Conservation (phyloP, 1,284 basidiomycete species). For the Schizophyllum amplum region DNA sequence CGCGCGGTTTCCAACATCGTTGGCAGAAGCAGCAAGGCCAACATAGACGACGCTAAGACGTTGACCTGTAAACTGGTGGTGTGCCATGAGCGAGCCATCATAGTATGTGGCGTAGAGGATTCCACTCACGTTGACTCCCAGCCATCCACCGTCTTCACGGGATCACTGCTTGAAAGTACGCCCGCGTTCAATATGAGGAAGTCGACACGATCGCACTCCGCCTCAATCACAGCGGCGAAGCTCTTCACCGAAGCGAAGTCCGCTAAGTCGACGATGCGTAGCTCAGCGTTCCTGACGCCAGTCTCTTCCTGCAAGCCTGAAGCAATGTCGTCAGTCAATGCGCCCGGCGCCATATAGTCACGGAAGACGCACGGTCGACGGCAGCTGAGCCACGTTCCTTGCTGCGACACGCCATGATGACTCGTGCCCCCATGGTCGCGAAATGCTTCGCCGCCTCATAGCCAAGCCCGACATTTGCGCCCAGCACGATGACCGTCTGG, state of each 20-base stretch:
- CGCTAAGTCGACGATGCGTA: slow-evolving; percentile 22
- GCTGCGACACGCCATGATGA: slow-evolving; percentile 33
- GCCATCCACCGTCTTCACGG: slow-evolving; percentile 19
- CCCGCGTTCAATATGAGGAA: slow-evolving; percentile 27
- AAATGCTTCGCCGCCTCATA: slow-evolving; percentile 37
- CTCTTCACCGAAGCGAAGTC: slow-evolving; percentile 20
- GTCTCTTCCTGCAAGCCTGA: slow-evolving; percentile 16
- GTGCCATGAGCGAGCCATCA: not conserved
- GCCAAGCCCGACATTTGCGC: slow-evolving; percentile 36
- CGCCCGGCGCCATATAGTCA: not conserved
- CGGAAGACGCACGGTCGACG: slow-evolving; percentile 19
- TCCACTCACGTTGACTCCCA: slow-evolving; percentile 24
- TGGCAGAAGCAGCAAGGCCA: slow-evolving; percentile 22
- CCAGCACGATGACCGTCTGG: slow-evolving; percentile 24
- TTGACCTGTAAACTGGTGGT: slow-evolving; percentile 22
- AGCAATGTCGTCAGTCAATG: slow-evolving; percentile 13
- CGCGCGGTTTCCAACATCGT: slow-evolving; percentile 15
- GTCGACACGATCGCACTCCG: slow-evolving; percentile 22
- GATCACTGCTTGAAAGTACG: slow-evolving; percentile 4
- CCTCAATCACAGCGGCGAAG: slow-evolving; percentile 22
- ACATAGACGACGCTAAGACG: slow-evolving; percentile 20
- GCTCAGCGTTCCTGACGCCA: slow-evolving; percentile 13
- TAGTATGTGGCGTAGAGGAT: not conserved
- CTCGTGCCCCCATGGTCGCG: slow-evolving; percentile 30
- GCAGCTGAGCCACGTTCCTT: slow-evolving; percentile 27